phyloP scores from a whole-genome alignment of 441 rosid species.

The Biscutella laevigata region DNA sequence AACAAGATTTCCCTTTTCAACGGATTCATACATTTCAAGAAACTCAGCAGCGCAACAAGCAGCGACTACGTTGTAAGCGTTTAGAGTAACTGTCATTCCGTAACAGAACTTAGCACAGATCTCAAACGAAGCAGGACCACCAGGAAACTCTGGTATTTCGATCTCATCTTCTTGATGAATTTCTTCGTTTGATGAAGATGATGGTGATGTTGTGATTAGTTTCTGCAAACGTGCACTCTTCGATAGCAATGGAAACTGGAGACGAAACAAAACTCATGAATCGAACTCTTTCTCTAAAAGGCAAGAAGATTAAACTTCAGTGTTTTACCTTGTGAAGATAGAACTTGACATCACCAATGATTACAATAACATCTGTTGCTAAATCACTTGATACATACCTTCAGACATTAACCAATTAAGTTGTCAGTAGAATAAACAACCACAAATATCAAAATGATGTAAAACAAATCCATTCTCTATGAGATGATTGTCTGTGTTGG shows the following conservation, averaged over 20 bases:
- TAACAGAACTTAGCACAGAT: no score
- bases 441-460: no score
- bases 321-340: slow-evolving; percentile 54
- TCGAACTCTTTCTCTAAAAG: not conserved
- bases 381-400: slow-evolving; percentile 63
- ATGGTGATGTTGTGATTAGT: slow-evolving; percentile 28
- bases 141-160: slow-evolving; percentile 44
- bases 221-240: slow-evolving; percentile 50
- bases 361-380: slow-evolving; percentile 47
- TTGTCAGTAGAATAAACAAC: not conserved
- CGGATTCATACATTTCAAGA: slow-evolving; percentile 78
- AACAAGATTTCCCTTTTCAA: slow-evolving; percentile 71
- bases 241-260: slow-evolving; percentile 53
- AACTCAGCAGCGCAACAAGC: slow-evolving; percentile 86
- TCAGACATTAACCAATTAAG: slow-evolving; percentile 6
- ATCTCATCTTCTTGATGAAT: slow-evolving; percentile 36
- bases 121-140: slow-evolving; percentile 60
- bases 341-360: slow-evolving; percentile 48
- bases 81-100: slow-evolving; percentile 63
- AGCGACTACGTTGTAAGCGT: slow-evolving; percentile 73
- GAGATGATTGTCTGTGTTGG: not conserved
- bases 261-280: slow-evolving; percentile 8
- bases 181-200: slow-evolving; percentile 32
- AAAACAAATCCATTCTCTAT: no score
- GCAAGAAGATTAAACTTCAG: not conserved